phyloP scores from a whole-genome alignment of 768 basidiomycete species.

The Fibroporia radiculosa region DNA sequence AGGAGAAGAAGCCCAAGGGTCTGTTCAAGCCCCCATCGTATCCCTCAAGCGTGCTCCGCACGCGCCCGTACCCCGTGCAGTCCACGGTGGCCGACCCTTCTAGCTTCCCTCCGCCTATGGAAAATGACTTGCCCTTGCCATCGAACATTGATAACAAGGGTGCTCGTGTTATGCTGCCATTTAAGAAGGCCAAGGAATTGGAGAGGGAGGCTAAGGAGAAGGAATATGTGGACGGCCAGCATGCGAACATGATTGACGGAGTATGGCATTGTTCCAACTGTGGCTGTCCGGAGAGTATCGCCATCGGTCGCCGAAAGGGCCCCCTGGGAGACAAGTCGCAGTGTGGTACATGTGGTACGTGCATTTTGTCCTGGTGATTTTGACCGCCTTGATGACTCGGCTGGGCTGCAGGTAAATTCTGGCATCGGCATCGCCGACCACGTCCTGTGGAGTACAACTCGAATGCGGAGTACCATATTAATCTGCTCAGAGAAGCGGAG shows the following conservation, averaged over 20 bases:
- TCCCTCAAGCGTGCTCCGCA: conserved; percentile 44
- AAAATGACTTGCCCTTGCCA: conserved; percentile 47
- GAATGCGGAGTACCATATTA: conserved; percentile 62
- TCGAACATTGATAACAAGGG: conserved; percentile 38
- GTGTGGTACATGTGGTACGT: conserved; percentile 89
- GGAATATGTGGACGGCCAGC: conserved; percentile 78
- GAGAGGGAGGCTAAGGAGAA: conserved; percentile 80
- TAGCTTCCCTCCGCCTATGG: conserved; percentile 49
- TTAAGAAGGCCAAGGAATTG: conserved; percentile 63
- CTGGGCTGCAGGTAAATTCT: conserved; percentile 82
- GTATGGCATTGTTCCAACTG: conserved; percentile 96
- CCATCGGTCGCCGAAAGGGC: conserved; percentile 81
- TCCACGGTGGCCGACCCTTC: conserved; percentile 64
- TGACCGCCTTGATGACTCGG: too few relatives aligned
- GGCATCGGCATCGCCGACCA: conserved; percentile 79
- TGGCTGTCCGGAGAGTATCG: conserved; percentile 82
- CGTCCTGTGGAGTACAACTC: conserved; percentile 76
- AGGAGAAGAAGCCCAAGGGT: conserved; percentile 65
- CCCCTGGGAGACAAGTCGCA: conserved; percentile 86
- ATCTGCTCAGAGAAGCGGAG: conserved; percentile 49
- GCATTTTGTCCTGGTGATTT: too few relatives aligned
- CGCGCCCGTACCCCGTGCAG: conserved; percentile 59
- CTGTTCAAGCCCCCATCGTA: conserved; percentile 67
- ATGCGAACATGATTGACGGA: conserved; percentile 73
- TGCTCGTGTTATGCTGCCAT: conserved; percentile 36